Conservation (phyloP, 495 filamentous ascomycete species). For the Penicillium bialowiezense region DNA sequence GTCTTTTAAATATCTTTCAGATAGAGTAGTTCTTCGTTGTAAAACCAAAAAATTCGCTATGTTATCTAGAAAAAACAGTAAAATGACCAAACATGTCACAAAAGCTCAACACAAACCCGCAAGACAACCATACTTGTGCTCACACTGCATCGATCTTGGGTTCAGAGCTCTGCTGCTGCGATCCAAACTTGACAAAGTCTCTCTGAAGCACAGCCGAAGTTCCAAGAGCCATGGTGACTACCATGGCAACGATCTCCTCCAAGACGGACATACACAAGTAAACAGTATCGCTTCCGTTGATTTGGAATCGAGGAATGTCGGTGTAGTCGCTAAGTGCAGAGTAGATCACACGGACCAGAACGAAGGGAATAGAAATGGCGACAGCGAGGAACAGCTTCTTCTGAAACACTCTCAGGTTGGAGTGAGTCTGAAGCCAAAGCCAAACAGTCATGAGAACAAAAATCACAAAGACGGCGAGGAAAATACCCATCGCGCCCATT, state of each 20-base stretch:
- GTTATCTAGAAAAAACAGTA: too few relatives aligned
- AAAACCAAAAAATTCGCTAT: too few relatives aligned
- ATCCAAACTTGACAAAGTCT: constrained; percentile 5
- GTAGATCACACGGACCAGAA: constrained; percentile 25
- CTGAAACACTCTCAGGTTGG: constrained; percentile 14
- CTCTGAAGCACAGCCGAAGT: constrained; percentile 16
- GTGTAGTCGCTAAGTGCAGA: constrained; percentile 22
- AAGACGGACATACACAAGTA: constrained; percentile 32
- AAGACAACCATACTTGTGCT: too few relatives aligned
- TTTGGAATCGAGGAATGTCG: constrained; percentile 1
- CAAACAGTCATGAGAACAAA: constrained; percentile 6
- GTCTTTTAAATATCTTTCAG: too few relatives aligned
- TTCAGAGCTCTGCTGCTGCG: too few relatives aligned
- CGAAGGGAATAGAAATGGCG: constrained; percentile 21
- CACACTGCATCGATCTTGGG: too few relatives aligned
- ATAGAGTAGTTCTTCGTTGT: too few relatives aligned
- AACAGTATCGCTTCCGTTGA: constrained; percentile 15
- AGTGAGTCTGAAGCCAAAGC: constrained; percentile 5
- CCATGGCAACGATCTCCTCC: constrained; percentile 28
- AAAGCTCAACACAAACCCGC: too few relatives aligned
- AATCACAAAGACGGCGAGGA: constrained; percentile 25
- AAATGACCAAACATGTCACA: too few relatives aligned
- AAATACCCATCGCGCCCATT: constrained; percentile 30
- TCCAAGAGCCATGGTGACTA: constrained; percentile 16
- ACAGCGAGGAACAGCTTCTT: constrained; percentile 31